These are phyloP conservation scores for Saturnispora besseyi DNA, from an alignment of 805 yeast genomes.

Conservation along the genomic window DNA sequence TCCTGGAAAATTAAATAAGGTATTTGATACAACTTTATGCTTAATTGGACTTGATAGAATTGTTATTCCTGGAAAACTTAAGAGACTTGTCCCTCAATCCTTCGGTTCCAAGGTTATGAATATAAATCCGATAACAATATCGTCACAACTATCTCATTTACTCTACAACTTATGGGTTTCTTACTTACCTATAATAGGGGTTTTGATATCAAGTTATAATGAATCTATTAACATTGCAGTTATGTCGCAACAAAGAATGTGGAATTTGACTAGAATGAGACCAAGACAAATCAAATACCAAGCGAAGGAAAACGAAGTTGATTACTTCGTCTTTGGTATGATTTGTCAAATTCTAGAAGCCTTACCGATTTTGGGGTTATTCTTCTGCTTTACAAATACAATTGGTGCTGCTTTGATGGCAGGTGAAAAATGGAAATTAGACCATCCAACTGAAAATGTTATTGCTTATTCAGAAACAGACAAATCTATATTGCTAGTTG, in stretches of 20 bases:
- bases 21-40: constrained; percentile 24
- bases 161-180: constrained; percentile 15
- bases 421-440: constrained; percentile 19
- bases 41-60: constrained; percentile 20
- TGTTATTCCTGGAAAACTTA: constrained; percentile 28
- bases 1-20: constrained; percentile 19
- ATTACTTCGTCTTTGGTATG: constrained; percentile 43
- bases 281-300: constrained; percentile 21
- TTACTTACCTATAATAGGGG: constrained; percentile 22
- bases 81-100: constrained; percentile 22
- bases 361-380: constrained; percentile 33
- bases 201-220: constrained; percentile 14
- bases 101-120: constrained; percentile 18
- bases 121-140: constrained; percentile 9
- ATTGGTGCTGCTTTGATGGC: constrained; percentile 61
- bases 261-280: constrained; percentile 20
- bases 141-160: not conserved
- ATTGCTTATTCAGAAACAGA: not conserved
- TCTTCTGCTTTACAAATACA: constrained; percentile 52
- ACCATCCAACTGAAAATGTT: not conserved
- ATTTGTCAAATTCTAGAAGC: constrained; percentile 43
- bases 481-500: not conserved
- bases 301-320: constrained; percentile 27
- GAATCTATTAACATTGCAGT: constrained; percentile 15
- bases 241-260: constrained; percentile 16